Base-by-base conservation (phyloP, 139 green algal genomes). In the Tetratostichococcus sp. region DNA sequence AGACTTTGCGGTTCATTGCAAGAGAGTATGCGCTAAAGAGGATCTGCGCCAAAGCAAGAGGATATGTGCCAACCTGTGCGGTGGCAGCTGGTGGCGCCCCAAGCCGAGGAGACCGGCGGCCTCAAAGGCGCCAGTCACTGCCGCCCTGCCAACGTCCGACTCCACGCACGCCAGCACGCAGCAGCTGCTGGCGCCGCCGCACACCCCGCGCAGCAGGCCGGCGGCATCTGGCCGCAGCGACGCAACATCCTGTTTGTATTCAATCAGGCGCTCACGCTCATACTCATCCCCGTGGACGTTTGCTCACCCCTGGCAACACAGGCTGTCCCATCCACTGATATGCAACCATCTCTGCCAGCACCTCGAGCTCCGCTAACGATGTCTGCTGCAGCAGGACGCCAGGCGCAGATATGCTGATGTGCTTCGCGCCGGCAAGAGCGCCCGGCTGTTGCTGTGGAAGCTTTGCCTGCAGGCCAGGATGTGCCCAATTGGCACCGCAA, bases 321-420 rank as follows among this genome's bases (percentile, higher is more conserved):
- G 58, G 5, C 22, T 16, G 17, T 66, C 25, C 4, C 58, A 8
- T 16, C 25, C 58, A 66, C 58, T 11, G 8, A 30, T 30, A 8
- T 66, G 58, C 58, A n/a, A n/a, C n/a, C n/a, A n/a, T n/a, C n/a
- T n/a, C n/a, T n/a, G 58, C 11, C 58, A 66, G 34, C n/a, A 79
- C 81, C 39, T 82, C 59, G 8, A 95, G 72, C 43, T 92, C 70
- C 26, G 72, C 22, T 0, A 82, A 35, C 8, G 22, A 67, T 67
- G 65, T 78, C 77, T 95, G 80, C 4, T 89, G 69, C 32, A 95
- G 74, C 68, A 95, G 35, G 8, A 92, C 80, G 5, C 90, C 90
- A 2, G 86, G 85, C 0, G 82, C 35, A 1, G 89, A 93, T 4
- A 96, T 70, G 0, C 86, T 95, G 1, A 95, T 81, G 16, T 73